Evolutionary conservation across 192 early-diverging fungal genomes (phyloP), one percentile per base, ranked within the genome.

Genomic region (Backusella macrospora): DNA sequence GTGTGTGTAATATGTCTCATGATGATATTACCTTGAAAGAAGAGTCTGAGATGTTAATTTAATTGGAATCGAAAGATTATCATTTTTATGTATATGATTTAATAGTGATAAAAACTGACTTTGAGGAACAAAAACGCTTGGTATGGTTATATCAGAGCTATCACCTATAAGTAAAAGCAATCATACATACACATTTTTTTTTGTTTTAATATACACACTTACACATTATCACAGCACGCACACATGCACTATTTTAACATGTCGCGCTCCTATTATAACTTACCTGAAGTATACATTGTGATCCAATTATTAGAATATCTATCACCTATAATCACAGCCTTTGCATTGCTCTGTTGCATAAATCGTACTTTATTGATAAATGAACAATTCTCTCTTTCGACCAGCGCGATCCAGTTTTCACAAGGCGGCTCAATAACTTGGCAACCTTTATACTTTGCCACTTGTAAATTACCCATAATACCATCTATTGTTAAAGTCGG

Each of bases 311-410:
- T 86, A 29, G 80, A 82, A 73, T 87, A 82, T 23, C 84, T 82
- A 74, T 98, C 95, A 29, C 95, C 96, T 12, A 98, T 94, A 45
- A 97, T 81, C 26, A 98, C 95, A 0, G 91, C 94, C 8, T 81
- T 85, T 4, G 93, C 94, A 29, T 93, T 94, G 29, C 88, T 88
- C 9, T 75, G 78, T 82, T 98, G 95, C 93, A 97, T 95, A 42
- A 90, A 88, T 39, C 94, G 84, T 8, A 98, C 91, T 80, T 98
- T 98, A 9, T 94, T 90, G 37, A 92, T 85, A 78, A 98, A 98
- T 0, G 91, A 83, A 79, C 97, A 98, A 34, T 86, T 82, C 62
- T 96, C 97, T 47, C 97, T 89, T 75, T 95, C 89, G 1, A 98
- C 91, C 0, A 98, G 82, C 4, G 92, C 91, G 15, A 96, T 88